Conservation (phyloP, 73 alveolate species). For the Blepharisma japonicum region DNA sequence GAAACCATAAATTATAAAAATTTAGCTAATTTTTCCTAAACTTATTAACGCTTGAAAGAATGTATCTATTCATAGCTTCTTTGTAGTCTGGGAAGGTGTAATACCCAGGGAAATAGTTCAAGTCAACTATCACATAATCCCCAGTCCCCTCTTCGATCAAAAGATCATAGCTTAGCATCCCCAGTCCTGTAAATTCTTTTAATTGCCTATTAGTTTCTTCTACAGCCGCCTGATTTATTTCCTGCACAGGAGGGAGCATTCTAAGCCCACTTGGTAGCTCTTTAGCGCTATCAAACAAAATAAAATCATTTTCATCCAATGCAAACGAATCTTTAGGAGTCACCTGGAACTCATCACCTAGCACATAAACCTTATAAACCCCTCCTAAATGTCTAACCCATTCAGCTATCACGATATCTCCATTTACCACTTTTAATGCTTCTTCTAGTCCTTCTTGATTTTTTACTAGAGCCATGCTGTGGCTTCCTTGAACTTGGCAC, state of each 20-base stretch:
- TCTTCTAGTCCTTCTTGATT: background rate
- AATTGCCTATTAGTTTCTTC: background rate
- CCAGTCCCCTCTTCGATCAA: background rate
- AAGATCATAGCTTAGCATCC: conserved; percentile 21
- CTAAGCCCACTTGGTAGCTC: background rate
- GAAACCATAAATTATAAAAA: too few relatives aligned
- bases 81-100: background rate
- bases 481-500: conserved; percentile 11
- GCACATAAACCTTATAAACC: conserved; percentile 21
- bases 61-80: too few relatives aligned
- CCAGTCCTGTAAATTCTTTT: conserved; percentile 22
- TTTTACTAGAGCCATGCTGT: background rate
- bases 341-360: background rate
- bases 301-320: background rate
- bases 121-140: conserved; percentile 20
- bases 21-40: too few relatives aligned
- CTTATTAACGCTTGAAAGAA: too few relatives aligned
- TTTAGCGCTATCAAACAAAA: conserved; percentile 21
- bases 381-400: conserved; percentile 14
- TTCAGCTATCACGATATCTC: background rate
- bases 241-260: background rate
- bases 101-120: conserved; percentile 34
- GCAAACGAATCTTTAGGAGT: background rate
- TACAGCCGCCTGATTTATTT: background rate
- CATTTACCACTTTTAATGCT: background rate